Percentiles rank a stretch among this genome's conserved stretches.
These are phyloP conservation scores for Hypoxylon trugodes DNA, from an alignment of 495 filamentous ascomycete genomes.

Conservation along the genomic window DNA sequence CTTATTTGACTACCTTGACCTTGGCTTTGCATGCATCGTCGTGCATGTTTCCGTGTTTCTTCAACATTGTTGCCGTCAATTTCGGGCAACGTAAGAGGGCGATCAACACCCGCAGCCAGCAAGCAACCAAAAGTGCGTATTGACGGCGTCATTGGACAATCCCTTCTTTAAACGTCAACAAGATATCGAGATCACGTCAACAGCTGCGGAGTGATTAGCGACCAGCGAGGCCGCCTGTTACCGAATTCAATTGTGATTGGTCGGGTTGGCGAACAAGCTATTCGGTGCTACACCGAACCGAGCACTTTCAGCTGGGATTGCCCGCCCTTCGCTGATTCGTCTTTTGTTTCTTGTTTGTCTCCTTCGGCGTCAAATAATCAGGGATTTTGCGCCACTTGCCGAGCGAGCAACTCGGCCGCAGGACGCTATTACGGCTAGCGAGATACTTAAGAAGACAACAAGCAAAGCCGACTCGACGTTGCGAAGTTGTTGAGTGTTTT, in stretches of 20 bases:
- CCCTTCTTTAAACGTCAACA: constrained; percentile 41
- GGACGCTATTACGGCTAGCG: constrained; percentile 18
- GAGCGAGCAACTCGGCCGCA: constrained; percentile 4
- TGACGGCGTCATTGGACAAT: constrained; percentile 38
- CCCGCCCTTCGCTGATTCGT: constrained; percentile 14
- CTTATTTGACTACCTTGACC: neutral
- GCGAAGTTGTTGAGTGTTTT: neutral
- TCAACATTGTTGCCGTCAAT: no score
- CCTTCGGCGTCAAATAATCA: constrained; percentile 12
- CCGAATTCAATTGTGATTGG: constrained; percentile 25
- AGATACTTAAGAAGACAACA: constrained; percentile 14
- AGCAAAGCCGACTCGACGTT: constrained; percentile 17
- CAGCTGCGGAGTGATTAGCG: constrained; percentile 37
- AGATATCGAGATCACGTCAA: constrained; percentile 43
- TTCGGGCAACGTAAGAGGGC: neutral
- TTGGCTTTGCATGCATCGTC: constrained; percentile 19
- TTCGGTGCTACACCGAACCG: constrained; percentile 35
- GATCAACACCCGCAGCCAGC: constrained; percentile 10
- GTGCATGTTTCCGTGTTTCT: constrained; percentile 12
- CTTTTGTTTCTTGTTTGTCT: constrained; percentile 27
- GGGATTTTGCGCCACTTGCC: constrained; percentile 27
- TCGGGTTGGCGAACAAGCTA: constrained; percentile 20
- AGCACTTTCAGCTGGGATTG: constrained; percentile 38
- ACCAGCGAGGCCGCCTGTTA: constrained; percentile 36
- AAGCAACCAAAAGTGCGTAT: no score